A percentile compares a stretch with the other conserved stretches of the same genome.
Evolutionary conservation across 306 rosid species (phyloP).

Genomic region (Trichosanthes cucumerina): DNA sequence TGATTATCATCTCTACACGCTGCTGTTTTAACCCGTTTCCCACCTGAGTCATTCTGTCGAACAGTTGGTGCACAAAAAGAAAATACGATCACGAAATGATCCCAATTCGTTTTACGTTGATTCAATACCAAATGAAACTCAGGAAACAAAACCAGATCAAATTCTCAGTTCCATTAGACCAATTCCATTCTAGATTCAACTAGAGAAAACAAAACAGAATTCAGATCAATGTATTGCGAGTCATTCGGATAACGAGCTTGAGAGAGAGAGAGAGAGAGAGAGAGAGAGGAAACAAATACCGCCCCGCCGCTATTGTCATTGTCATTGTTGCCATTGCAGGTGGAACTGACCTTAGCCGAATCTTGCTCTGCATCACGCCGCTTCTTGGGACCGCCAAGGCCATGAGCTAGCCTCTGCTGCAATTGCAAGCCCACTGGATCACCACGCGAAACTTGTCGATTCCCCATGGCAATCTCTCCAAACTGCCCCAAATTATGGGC

Average conservation of each 20-base stretch:
- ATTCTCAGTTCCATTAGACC: background rate
- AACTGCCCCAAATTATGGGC: slow-evolving; percentile 30
- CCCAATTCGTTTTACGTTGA: background rate
- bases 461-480: slow-evolving; percentile 27
- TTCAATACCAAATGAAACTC: background rate
- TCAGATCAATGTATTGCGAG: background rate
- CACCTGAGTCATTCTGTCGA: slow-evolving; percentile 46
- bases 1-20: slow-evolving; percentile 31
- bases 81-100: background rate
- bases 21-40: slow-evolving; percentile 42
- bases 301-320: slow-evolving; percentile 25
- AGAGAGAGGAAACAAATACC: slow-evolving; percentile 27
- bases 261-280: background rate
- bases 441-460: slow-evolving; percentile 26
- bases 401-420: slow-evolving; percentile 22
- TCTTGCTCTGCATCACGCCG: slow-evolving; percentile 43
- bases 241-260: background rate
- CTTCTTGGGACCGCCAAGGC: slow-evolving; percentile 30
- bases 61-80: slow-evolving; percentile 1
- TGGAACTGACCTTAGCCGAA: slow-evolving; percentile 37
- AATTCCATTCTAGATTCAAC: background rate
- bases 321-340: slow-evolving; percentile 30
- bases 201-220: background rate
- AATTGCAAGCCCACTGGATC: slow-evolving; percentile 21
- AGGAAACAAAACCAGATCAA: background rate